phyloP scores from a whole-genome alignment of 176 grass and related monocot species.

The Olyra latifolia region DNA sequence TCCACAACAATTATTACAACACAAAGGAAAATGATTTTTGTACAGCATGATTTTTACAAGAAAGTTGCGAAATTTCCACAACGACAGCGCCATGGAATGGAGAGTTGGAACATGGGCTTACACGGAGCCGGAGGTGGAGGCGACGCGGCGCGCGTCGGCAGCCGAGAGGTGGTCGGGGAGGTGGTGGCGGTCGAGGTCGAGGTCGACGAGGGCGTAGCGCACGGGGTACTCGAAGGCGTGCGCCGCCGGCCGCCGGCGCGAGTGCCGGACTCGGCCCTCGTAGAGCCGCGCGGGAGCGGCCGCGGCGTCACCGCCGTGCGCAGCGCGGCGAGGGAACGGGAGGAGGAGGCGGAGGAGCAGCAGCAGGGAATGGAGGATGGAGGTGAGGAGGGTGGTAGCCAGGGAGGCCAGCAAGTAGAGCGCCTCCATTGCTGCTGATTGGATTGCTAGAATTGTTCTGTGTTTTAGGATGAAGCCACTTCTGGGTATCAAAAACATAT shows the following conservation, averaged over 20 bases:
- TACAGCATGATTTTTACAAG: neutral
- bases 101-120: slow-evolving; percentile 19
- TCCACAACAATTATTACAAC: neutral
- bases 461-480: neutral
- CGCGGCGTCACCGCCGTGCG: neutral
- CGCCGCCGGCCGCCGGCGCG: slow-evolving; percentile 51
- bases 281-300: slow-evolving; percentile 37
- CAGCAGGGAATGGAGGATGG: slow-evolving; percentile 36
- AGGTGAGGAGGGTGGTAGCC: slow-evolving; percentile 39
- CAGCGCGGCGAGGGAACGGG: slow-evolving; percentile 8
- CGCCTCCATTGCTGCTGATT: slow-evolving; percentile 52
- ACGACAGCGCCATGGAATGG: neutral
- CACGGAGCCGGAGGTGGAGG: slow-evolving; percentile 71
- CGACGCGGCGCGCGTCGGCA: slow-evolving; percentile 59
- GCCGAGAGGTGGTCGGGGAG: slow-evolving; percentile 57
- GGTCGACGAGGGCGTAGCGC: slow-evolving; percentile 76
- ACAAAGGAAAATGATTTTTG: neutral
- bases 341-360: slow-evolving; percentile 42
- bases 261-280: slow-evolving; percentile 73
- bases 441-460: neutral
- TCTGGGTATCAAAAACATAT: neutral
- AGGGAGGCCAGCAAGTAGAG: slow-evolving; percentile 59
- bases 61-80: neutral
- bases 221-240: slow-evolving; percentile 81
- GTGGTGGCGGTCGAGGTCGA: slow-evolving; percentile 64